These are phyloP conservation scores for Telopea speciosissima DNA, from an alignment of 177 flowering plant species.

Conservation along the genomic window DNA sequence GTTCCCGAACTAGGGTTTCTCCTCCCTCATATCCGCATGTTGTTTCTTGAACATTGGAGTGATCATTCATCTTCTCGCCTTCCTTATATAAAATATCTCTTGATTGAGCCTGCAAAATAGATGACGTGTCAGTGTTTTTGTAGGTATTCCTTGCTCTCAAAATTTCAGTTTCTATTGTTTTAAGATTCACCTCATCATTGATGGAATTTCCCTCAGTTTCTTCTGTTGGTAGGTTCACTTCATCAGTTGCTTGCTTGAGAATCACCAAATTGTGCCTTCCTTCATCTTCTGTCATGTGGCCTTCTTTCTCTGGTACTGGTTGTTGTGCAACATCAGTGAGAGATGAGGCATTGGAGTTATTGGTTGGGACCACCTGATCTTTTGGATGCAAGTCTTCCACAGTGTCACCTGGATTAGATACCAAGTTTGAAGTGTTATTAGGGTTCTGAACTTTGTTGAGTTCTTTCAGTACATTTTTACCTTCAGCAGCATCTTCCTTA, in stretches of 20 bases:
- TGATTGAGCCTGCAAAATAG: constrained; percentile 16
- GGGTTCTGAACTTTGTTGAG: constrained; percentile 15
- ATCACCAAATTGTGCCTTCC: constrained; percentile 6
- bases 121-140: background rate
- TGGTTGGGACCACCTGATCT: background rate
- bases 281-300: constrained; percentile 10
- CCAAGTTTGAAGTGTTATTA: constrained; percentile 5
- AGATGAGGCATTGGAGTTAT: constrained; percentile 8
- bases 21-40: constrained; percentile 1
- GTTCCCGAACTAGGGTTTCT: constrained; percentile 4
- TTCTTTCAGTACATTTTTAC: constrained; percentile 7
- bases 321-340: constrained; percentile 8
- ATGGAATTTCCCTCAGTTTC: constrained; percentile 8
- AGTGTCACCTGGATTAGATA: background rate
- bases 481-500: constrained; percentile 8
- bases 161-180: background rate
- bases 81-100: constrained; percentile 8
- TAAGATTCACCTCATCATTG: constrained; percentile 17
- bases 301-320: constrained; percentile 12
- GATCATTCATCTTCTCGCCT: constrained; percentile 11
- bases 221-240: constrained; percentile 11
- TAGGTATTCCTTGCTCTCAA: background rate
- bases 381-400: constrained; percentile 9
- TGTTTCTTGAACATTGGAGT: constrained; percentile 6
- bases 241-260: constrained; percentile 11